Base-by-base conservation (phyloP, 208 protist genomes). In the Leishmania arabica region DNA sequence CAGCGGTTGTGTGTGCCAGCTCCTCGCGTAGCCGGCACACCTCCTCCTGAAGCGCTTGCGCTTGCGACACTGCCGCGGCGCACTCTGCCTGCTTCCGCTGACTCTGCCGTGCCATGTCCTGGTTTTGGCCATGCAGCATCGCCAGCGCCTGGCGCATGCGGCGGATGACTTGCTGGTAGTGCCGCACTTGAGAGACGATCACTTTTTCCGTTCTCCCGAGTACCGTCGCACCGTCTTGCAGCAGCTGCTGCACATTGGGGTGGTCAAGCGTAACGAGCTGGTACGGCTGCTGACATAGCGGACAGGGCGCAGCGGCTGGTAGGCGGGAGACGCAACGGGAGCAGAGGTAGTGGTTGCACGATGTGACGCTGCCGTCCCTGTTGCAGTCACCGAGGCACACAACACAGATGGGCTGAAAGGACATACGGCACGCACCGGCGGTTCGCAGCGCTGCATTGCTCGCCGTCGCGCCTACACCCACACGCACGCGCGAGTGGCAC, bases 291-390 rank as follows among this genome's bases (percentile, higher is more conserved):
- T 85, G 86, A 75, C 93, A 98, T 31, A 92, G 78, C 37, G 93
- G 93, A 72, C 92, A 98, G 53, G 85, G 87, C 19, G 80, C 83
- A 15, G 76, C 81, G 15, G 75, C 62, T 53, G 87, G 87, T 45
- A 95, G 84, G 9, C 92, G 89, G 17, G 82, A 70, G 62, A 85
- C 73, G 75, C 95, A 98, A 49, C 92, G 86, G 7, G 85, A 82
- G 82, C 95, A 98, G 75, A 98, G 80, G 77, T 97, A 98, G 86
- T 98, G 95, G 24, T 93, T 81, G 86, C 95, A 98, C 31, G 91
- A 94, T 24, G 94, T 93, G 65, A 96, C 79, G 42, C 84, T 76
- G 34, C 93, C 92, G 27, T 88, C 81, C 3, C 78, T 34, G 78
- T 97, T 93, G 84, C 93, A 97, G 78, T 91, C 89, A 34, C 86